Base-by-base conservation (phyloP, 208 protist genomes). In the Porcisia deanei region DNA sequence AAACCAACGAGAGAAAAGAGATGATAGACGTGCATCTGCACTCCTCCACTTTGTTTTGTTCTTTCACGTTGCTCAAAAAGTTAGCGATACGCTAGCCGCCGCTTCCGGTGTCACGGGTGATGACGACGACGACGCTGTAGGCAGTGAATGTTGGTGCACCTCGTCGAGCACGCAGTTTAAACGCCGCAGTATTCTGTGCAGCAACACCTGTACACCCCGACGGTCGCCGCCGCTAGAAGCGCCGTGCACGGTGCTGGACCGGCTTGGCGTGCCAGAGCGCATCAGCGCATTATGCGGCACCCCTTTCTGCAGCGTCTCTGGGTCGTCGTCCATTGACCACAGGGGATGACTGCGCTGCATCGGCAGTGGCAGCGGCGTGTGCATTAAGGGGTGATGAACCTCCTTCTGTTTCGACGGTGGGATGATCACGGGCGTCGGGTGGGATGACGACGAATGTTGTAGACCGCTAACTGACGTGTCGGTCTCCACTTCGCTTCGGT, bases 91-190 rank as follows among this genome's bases (percentile, higher is more conserved):
- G 59, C 6, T 30, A 30, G 30, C 47, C 34, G 74, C 30, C n/a
- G 63, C 3, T 57, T 10, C 8, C n/a, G 58, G 37, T 16, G 39
- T 43, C 34, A 41, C 30, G 30, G 30, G 45, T n/a, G 63, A 9
- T 47, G 49, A 64, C 7, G 25, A 61, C 20, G 20, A 58, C 2
- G 67, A 39, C 47, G 64, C 30, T 9, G 14, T 55, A 41, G 64
- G 64, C 39, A 47, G 41, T n/a, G 75, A 52, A 61, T 72, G 34
- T 9, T 70, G 70, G 9, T 66, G 64, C 25, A 82, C 57, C 66
- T 82, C 65, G 16, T 82, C 72, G 9, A 82, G 63, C 6, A 82
- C 58, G 58, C 41, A 61, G 14, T 74, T 74, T n/a, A 82, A 65
- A 8, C 67, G 78, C 52, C 57, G 30, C 67, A 82, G 65, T 58